Evolutionary conservation across 75 land plant genomes (phyloP), one percentile per base, ranked within the genome.

Genomic region (Selaginella moellendorffii): DNA sequence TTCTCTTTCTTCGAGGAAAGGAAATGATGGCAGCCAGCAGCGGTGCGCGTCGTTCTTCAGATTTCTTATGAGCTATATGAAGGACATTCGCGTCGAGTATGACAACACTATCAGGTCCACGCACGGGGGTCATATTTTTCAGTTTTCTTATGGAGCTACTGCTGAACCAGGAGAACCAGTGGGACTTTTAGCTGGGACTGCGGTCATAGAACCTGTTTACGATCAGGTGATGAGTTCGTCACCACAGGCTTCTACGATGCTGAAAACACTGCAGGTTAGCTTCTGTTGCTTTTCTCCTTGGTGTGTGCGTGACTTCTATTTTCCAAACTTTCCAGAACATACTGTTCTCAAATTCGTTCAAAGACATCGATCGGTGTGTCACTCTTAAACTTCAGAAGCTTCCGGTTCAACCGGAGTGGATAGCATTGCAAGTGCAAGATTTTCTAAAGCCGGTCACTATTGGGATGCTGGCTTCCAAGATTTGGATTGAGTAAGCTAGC

Each of bases 11-110:
- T 70, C 71, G 18, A 79, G 98, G 61, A 86, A 86, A 61, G 78
- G 73, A 85, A 29, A 74, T 80, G 0, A 78, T 88, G 66, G 86
- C 84, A 42, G 68, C 89, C 22, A 68, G 79, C 91, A 95, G 75
- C n/a, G n/a, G n/a, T 96, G 96, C 59, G 99, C 96, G n/a, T 76
- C 73, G 0, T 73, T 95, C 27, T 95, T 90, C 54, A 95, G 88
- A 54, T 81, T 79, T 30, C 59, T 95, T 54, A 90, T 95, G 99
- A 85, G 88, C 0, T 80, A 88, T 52, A 77, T 86, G 5, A 74
- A 96, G n/a, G 96, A 95, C 74, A 74, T 90, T 28, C 76, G 76
- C 2, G 74, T 89, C 18, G 76, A 78, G 31, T 86, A 90, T 72
- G 99, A 95, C 79, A 87, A 88, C 0, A 95, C 91, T 14, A 96